These are phyloP conservation scores for Tylopilus balloui DNA, from an alignment of 768 basidiomycete genomes.

Conservation along the genomic window DNA sequence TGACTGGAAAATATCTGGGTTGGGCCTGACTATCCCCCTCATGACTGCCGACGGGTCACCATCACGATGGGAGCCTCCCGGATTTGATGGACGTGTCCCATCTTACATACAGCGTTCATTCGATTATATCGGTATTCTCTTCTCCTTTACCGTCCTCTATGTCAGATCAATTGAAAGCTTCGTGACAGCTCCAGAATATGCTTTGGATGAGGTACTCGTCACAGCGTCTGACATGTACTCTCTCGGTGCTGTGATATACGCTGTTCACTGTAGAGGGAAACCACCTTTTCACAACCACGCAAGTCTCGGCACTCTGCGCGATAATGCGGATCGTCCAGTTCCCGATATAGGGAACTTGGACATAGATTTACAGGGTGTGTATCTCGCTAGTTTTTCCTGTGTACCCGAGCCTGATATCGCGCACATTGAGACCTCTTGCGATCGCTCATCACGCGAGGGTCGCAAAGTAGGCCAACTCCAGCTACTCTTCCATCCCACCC, in stretches of 20 bases:
- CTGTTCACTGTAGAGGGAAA: slow-evolving; percentile 83
- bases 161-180: slow-evolving; percentile 8
- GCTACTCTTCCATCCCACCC: slow-evolving; percentile 75
- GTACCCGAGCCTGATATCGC: slow-evolving; percentile 7
- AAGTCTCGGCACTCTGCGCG: slow-evolving; percentile 63
- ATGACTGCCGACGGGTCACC: slow-evolving; percentile 62
- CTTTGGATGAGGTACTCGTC: slow-evolving; percentile 79
- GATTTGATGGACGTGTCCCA: slow-evolving; percentile 77
- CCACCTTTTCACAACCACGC: slow-evolving; percentile 87
- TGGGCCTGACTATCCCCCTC: slow-evolving; percentile 83
- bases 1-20: slow-evolving; percentile 95
- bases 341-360: slow-evolving; percentile 65
- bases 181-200: slow-evolving; percentile 83
- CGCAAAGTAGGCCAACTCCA: slow-evolving; percentile 70
- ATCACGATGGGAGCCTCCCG: slow-evolving; percentile 87
- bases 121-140: slow-evolving; percentile 78
- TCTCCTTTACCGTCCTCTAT: background rate
- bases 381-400: background rate
- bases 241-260: slow-evolving; percentile 86
- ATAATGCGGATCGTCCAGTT: slow-evolving; percentile 60
- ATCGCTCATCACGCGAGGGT: slow-evolving; percentile 76
- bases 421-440: slow-evolving; percentile 61
- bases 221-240: slow-evolving; percentile 93
- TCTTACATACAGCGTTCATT: slow-evolving; percentile 85
- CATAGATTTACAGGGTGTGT: slow-evolving; percentile 63